Conservation (phyloP, 805 yeast species). For the Kodamaea fukazawae region DNA sequence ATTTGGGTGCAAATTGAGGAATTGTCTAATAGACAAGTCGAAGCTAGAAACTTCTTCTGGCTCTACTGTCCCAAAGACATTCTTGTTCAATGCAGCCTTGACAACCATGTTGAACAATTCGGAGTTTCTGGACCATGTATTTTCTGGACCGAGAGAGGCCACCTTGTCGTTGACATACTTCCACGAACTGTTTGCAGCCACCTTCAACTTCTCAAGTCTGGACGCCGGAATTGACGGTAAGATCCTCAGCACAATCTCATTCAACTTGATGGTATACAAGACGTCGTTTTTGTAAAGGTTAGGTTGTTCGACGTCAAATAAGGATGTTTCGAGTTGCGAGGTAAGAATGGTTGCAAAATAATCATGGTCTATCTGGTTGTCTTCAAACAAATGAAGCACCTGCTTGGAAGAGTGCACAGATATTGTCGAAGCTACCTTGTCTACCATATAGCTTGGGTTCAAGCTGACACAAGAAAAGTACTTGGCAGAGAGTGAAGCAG, state of each 20-base stretch:
- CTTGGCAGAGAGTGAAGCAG: slow-evolving; percentile 34
- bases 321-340: slow-evolving; percentile 12
- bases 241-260: not conserved
- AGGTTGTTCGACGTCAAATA: slow-evolving; percentile 67
- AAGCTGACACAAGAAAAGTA: not conserved
- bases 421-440: slow-evolving; percentile 1
- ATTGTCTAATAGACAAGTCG: no score
- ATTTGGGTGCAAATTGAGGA: no score
- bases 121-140: slow-evolving; percentile 12
- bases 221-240: not conserved
- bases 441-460: slow-evolving; percentile 7
- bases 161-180: not conserved
- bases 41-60: no score
- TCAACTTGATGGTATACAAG: slow-evolving; percentile 10
- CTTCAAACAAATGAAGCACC: not conserved
- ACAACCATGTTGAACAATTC: slow-evolving; percentile 7
- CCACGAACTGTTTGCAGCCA: not conserved
- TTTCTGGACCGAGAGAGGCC: slow-evolving; percentile 3
- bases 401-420: slow-evolving; percentile 15
- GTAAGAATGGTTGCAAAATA: slow-evolving; percentile 13
- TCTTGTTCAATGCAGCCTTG: slow-evolving; percentile 4
- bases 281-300: slow-evolving; percentile 61
- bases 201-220: not conserved
- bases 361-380: not conserved
- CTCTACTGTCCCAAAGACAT: not conserved